Evolutionary conservation across 148 eudicot genomes (phyloP), one percentile per base, ranked within the genome.

Genomic region (Talinum fruticosum): DNA sequence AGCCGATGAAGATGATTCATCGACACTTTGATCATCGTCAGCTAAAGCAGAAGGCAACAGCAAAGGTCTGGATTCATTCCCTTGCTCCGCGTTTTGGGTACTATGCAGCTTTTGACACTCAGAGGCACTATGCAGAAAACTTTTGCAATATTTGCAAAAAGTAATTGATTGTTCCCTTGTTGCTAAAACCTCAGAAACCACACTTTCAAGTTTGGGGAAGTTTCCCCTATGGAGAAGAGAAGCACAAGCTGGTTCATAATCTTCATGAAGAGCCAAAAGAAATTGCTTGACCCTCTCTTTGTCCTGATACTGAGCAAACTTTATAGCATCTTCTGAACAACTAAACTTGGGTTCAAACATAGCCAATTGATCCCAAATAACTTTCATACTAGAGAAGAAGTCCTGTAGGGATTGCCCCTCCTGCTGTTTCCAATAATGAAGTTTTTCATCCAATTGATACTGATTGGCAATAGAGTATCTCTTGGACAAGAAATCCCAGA

Each of bases 391-490:
- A 14, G 79, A 16, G 0, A 78, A 26, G 33, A 70, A 78, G 1
- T 78, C 80, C 61, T 59, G 57, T 2, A 71, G 23, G 16, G 76
- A 59, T 7, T 71, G 41, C 1, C 76, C 61, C 35, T 38, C 26
- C 6, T 5, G 8, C 35, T 78, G 44, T 3, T 61, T 57, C 76
- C 38, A n/a, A 14, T 1, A 15, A 21, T 36, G 75, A 19, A 78
- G 61, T 54, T 26, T 30, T 5, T 71, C 70, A 71, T 6, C 5
- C 28, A 78, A 51, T 38, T 71, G 69, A 41, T 71, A 78, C 13
- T 78, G 71, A 29, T 71, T 62, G 30, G 62, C 74, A 69, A 71
- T 77, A 70, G 75, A 51, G 36, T 77, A 77, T 35, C 49, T 65
- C 15, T 26, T 29, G 26, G 66, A 19, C 6, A 59, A 53, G 19